Percentiles rank a stretch among this genome's conserved stretches.
phyloP scores from a whole-genome alignment of 805 yeast genomes.

The Nematodospora valgi region DNA sequence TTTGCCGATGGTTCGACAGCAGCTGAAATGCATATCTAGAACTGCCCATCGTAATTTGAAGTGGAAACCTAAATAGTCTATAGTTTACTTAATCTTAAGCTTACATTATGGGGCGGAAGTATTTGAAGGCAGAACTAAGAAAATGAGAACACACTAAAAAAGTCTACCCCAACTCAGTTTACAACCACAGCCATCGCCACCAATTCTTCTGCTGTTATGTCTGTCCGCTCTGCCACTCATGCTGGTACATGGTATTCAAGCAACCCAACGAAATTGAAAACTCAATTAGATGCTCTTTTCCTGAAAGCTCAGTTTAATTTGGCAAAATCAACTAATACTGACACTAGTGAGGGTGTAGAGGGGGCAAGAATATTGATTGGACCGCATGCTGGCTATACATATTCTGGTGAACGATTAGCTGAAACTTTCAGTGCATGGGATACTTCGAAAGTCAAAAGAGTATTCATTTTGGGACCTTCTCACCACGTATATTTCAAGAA shows the following conservation, averaged over 20 bases:
- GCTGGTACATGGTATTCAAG: constrained; percentile 88
- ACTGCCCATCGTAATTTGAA: no score
- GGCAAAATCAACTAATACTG: constrained; percentile 16
- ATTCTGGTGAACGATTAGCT: constrained; percentile 75
- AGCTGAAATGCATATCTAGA: no score
- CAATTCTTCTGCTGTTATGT: not conserved
- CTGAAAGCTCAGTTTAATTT: constrained; percentile 21
- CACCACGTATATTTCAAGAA: constrained; percentile 82
- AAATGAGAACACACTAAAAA: no score
- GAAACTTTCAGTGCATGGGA: constrained; percentile 76
- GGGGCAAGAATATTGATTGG: constrained; percentile 43
- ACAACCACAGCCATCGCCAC: not conserved
- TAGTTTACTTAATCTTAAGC: no score
- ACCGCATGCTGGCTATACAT: constrained; percentile 86
- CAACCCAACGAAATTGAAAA: constrained; percentile 37
- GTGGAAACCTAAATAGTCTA: no score
- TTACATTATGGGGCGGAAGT: no score
- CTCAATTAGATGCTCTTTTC: constrained; percentile 51
- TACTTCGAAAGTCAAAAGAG: constrained; percentile 49
- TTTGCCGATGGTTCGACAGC: no score
- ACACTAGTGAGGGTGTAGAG: constrained; percentile 42
- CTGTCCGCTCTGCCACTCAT: constrained; percentile 68
- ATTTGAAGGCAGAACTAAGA: no score
- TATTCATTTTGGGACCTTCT: constrained; percentile 88
- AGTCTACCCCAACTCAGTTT: not conserved